Conservation (phyloP, 1,284 basidiomycete genomes). For the Ceratobasidium sp. region DNA sequence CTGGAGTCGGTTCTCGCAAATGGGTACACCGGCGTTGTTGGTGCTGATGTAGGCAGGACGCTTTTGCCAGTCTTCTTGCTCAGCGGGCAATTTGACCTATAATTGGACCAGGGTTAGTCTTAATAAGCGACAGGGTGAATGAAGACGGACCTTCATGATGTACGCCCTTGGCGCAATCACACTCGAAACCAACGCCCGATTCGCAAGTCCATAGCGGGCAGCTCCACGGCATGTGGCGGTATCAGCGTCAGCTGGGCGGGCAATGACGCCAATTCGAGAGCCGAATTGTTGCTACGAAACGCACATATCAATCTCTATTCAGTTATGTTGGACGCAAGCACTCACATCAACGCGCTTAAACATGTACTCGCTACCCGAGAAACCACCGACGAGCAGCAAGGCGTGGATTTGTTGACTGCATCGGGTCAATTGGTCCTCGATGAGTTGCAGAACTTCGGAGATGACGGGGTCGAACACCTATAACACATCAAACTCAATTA, state of each 20-base stretch:
- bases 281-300: conserved; percentile 67
- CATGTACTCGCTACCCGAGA: conserved; percentile 80
- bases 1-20: conserved; percentile 83
- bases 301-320: not conserved
- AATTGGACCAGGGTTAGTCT: not conserved
- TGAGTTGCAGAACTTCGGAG: conserved; percentile 71
- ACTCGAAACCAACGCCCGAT: conserved; percentile 72
- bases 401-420: conserved; percentile 74
- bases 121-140: not conserved
- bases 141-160: conserved; percentile 71
- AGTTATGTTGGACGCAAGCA: conserved; percentile 24
- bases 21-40: conserved; percentile 73
- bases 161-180: conserved; percentile 80
- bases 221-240: conserved; percentile 83
- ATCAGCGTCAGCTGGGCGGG: conserved; percentile 78
- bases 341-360: conserved; percentile 73
- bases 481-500: not conserved
- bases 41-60: conserved; percentile 79
- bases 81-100: conserved; percentile 81
- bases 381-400: conserved; percentile 81
- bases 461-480: conserved; percentile 76
- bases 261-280: conserved; percentile 69
- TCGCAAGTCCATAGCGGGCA: conserved; percentile 80
- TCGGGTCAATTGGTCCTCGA: conserved; percentile 71
- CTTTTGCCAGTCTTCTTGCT: conserved; percentile 75